Base-by-base conservation (phyloP, 352 stramenopile species). In the Pythium periplocum region DNA sequence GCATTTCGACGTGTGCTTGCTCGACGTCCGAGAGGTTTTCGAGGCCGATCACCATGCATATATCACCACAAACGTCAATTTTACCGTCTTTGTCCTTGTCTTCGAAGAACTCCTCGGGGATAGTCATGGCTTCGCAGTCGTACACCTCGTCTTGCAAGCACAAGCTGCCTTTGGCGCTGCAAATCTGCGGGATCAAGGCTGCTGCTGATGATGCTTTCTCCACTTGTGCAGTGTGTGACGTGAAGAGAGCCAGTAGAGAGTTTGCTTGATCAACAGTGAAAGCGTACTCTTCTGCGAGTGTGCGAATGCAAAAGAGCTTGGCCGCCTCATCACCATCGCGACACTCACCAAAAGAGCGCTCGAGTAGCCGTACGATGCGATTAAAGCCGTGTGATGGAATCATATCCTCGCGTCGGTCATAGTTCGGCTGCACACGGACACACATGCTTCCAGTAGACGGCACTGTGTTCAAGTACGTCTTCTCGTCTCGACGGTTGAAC, bases 71-170 rank as follows among this genome's bases (percentile, higher is more conserved):
- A 5, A 86, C 78, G 44, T 90, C 80, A 44, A 90, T 90, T 48
- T 90, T 88, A 10, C 80, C 80, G 48, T 90, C 80, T 53, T 68
- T 74, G 59, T 90, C 80, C 48, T 87, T 87, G 64, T 90, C 80
- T 55, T 88, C 77, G 44, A 90, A 90, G 52, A 87, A 90, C 51
- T 86, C 67, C 4, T 70, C 55, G 1, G 78, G 78, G 2, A 55
- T 66, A 45, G 73, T 59, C 69, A 88, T 84, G 31, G 72, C 71
- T 36, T 71, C 75, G 45, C 75, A 88, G 56, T 86, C 78, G 26
- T 72, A 81, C 6, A 75, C 54, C 12, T 81, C 75, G 31, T 81
- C 66, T 4, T 51, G 47, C 30, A 30, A 8, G 42, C 11, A 30
- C 47, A 62, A 30, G 17, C 32, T 30, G 1, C 42, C 40, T 35